phyloP scores from a whole-genome alignment of 108 stramenopile species.

The Schizochytrium sp. region DNA sequence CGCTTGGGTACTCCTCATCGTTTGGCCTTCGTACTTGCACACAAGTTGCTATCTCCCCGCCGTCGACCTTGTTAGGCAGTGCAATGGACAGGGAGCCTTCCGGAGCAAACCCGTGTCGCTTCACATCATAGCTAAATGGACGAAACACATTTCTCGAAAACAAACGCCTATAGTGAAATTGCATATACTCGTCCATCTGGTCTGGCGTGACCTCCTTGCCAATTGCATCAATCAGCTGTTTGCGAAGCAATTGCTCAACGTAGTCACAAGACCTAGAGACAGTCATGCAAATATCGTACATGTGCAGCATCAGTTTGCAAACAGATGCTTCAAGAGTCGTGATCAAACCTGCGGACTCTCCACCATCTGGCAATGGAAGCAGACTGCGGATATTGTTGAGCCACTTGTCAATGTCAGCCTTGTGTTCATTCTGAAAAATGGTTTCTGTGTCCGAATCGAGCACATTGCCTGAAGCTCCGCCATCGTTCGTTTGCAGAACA shows the following conservation, averaged over 20 bases:
- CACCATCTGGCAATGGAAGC: neutral
- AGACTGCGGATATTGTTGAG: neutral
- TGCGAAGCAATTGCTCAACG: too few species aligned
- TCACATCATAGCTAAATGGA: too few species aligned
- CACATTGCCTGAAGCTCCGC: neutral
- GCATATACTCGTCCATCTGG: too few species aligned
- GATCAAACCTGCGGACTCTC: neutral
- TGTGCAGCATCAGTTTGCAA: neutral
- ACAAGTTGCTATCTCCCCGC: conserved; percentile 74
- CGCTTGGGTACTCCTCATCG: neutral
- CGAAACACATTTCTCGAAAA: too few species aligned
- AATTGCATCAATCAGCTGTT: too few species aligned
- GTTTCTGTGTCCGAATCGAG: neutral
- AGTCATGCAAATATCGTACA: neutral
- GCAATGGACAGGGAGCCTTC: too few species aligned
- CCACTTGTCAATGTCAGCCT: conserved; percentile 46
- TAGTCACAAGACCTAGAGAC: too few species aligned
- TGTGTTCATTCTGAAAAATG: neutral
- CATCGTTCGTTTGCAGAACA: neutral
- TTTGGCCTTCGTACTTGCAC: conserved; percentile 61
- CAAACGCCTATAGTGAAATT: too few species aligned
- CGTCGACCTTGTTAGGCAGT: conserved; percentile 57
- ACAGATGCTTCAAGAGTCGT: neutral
- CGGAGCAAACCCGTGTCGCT: too few species aligned
- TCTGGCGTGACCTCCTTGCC: too few species aligned